Evolutionary conservation across 352 stramenopile genomes (phyloP).

Genomic region (Poterioochromonas sp.): DNA sequence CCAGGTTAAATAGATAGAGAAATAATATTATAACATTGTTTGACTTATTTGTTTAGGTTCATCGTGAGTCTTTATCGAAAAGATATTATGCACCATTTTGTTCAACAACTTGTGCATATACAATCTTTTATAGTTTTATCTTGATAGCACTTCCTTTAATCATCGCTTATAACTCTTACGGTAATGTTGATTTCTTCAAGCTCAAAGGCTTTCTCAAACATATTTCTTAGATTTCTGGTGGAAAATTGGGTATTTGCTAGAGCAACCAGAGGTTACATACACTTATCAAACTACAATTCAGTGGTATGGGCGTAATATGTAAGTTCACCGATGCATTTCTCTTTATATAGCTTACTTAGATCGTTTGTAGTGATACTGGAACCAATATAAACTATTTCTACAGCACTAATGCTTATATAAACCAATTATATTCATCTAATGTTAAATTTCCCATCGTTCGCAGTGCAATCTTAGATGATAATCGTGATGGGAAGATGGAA

Average conservation of each 20-base stretch:
- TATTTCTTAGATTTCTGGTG: constrained; percentile 30
- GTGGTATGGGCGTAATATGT: constrained; percentile 4
- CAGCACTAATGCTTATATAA: constrained; percentile 13
- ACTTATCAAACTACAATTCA: not conserved
- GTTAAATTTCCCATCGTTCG: not conserved
- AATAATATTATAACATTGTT: too few relatives aligned
- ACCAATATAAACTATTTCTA: not conserved
- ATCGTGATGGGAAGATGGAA: constrained; percentile 22
- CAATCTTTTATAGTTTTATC: constrained; percentile 6
- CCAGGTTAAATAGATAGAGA: too few relatives aligned
- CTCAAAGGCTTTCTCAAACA: constrained; percentile 14
- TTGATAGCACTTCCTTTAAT: constrained; percentile 27
- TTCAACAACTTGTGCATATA: constrained; percentile 1
- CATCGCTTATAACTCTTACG: constrained; percentile 33
- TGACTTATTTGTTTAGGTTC: constrained; percentile 23
- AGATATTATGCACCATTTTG: constrained; percentile 11
- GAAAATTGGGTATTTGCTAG: not conserved
- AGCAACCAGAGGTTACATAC: constrained; percentile 24
- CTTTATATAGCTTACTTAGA: not conserved
- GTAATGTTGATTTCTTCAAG: not conserved
- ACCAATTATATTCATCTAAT: not conserved
- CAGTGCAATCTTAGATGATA: constrained; percentile 31
- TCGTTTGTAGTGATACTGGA: not conserved
- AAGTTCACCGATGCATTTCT: not conserved
- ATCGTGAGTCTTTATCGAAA: constrained; percentile 22